Evolutionary conservation across 768 basidiomycete genomes (phyloP), one percentile per base, ranked within the genome.

Genomic region (Boletus sp.): DNA sequence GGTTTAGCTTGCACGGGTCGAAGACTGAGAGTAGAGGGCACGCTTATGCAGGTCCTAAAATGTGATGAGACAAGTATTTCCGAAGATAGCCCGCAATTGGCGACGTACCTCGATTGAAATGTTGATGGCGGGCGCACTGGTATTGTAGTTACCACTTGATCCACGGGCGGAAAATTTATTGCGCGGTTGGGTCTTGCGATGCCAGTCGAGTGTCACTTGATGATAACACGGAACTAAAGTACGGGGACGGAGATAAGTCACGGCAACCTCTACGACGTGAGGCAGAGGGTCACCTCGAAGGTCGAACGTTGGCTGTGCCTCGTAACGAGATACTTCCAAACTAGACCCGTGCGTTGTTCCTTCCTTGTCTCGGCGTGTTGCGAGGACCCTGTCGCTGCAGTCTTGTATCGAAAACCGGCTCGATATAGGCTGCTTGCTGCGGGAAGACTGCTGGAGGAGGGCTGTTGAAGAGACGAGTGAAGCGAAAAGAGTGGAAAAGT

Each of bases 231-330:
- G 64, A 65, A 58, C 43, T 64, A 51, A 56, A 63, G 37, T 30
- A 23, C 21, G 23, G 27, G 7, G 46, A 61, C 64, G 64, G 64
- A 64, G 65, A 65, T 64, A 58, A 58, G 46, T 52, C 35, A 53
- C 42, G 43, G 56, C 34, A 62, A 30, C 37, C 39, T 50, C 40
- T 45, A 64, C 45, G 40, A 65, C 17, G 60, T 47, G 29, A 30
- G 54, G 35, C 35, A 37, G 32, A 33, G n/a, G 23, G 19, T 19
- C 14, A 41, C 47, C 44, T 29, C 23, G 25, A 50, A 35, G 23
- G 17, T 35, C 10, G 47, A 37, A 10, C 29, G 51, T 45, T 50
- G 38, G 39, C 50, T 19, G 50, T 35, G 60, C 27, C 23, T 38
- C 23, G 55, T 39, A 25, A 51, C 54, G 54, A 52, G 54, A 53